Conservation (phyloP, 2,329 filamentous ascomycete genomes). For the Madurella mycetomatis region DNA sequence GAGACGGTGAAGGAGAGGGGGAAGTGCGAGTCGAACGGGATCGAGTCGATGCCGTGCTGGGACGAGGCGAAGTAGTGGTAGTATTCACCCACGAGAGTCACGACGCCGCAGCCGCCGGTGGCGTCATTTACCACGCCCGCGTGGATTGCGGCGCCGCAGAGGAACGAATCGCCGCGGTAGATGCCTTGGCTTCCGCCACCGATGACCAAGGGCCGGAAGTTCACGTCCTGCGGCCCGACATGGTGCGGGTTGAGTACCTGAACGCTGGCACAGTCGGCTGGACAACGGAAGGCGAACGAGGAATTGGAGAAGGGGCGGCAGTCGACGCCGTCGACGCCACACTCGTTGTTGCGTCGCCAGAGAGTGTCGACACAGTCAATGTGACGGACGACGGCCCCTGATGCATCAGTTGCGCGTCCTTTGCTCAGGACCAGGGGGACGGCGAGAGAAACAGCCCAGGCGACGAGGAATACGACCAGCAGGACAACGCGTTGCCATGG, state of each 20-base stretch:
- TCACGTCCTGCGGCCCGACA: conserved; percentile 47
- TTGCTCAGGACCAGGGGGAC: conserved; percentile 13
- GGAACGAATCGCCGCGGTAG: conserved; percentile 72
- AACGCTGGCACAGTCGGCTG: conserved; percentile 50
- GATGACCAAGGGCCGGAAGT: conserved; percentile 44
- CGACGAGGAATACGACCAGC: conserved; percentile 8
- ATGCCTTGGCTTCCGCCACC: conserved; percentile 29
- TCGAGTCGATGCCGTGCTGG: conserved; percentile 55
- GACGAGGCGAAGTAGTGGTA: conserved; percentile 38
- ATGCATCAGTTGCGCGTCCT: conserved; percentile 7
- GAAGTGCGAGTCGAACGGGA: conserved; percentile 65
- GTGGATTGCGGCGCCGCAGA: conserved; percentile 73
- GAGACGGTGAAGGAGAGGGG: conserved; percentile 66
- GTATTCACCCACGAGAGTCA: conserved; percentile 60
- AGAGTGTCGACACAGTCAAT: conserved; percentile 51
- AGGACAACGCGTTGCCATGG: conserved; percentile 10
- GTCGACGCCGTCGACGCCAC: conserved; percentile 54
- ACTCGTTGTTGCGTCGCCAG: conserved; percentile 53
- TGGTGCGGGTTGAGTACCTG: conserved; percentile 51
- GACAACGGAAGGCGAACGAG: conserved; percentile 55
- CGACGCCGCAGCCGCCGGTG: conserved; percentile 68
- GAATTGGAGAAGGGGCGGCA: conserved; percentile 57
- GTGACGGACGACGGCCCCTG: conserved; percentile 21
- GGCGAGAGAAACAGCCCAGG: conserved; percentile 15
- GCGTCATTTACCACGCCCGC: conserved; percentile 63